These are phyloP conservation scores for Cladosporium phlei DNA, from an alignment of 2,329 filamentous ascomycete genomes.

Conservation along the genomic window DNA sequence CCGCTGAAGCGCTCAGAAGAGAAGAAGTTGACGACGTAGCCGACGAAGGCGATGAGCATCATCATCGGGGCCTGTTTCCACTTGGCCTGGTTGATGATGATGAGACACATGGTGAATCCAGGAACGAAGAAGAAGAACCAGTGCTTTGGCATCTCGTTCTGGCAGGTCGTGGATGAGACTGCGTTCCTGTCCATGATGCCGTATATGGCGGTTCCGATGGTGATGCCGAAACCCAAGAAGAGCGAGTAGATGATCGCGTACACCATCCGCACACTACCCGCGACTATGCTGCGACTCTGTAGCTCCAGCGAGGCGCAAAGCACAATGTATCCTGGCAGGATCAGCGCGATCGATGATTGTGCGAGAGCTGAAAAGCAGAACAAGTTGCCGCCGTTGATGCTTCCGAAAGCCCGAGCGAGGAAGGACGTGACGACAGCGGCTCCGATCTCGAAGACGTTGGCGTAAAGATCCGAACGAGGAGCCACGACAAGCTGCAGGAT, in stretches of 20 bases:
- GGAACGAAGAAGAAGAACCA: conserved; percentile 69
- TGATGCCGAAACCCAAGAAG: conserved; percentile 50
- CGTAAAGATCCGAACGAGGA: conserved; percentile 66
- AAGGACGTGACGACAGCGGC: conserved; percentile 48
- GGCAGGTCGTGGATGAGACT: conserved; percentile 40
- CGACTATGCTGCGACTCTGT: conserved; percentile 45
- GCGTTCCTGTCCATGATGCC: conserved; percentile 46
- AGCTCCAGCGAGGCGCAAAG: conserved; percentile 48
- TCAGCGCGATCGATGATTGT: conserved; percentile 47
- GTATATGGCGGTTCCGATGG: conserved; percentile 47
- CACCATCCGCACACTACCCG: conserved; percentile 49
- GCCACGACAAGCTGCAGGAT: conserved; percentile 69
- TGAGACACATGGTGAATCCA: conserved; percentile 66
- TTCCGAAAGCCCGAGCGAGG: conserved; percentile 46
- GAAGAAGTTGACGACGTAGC: conserved; percentile 73
- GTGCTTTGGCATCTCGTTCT: conserved; percentile 45
- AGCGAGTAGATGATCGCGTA: conserved; percentile 51
- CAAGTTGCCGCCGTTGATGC: conserved; percentile 37
- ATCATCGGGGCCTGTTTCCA: conserved; percentile 74
- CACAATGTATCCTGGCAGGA: conserved; percentile 48
- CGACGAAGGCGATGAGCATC: conserved; percentile 66
- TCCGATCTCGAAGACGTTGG: conserved; percentile 48
- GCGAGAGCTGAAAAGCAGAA: conserved; percentile 51
- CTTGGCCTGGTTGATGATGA: conserved; percentile 76
- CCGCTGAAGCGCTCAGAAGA: conserved; percentile 60